phyloP scores from a whole-genome alignment of 108 stramenopile genomes.

The Pseudonitzschia multistriata region DNA sequence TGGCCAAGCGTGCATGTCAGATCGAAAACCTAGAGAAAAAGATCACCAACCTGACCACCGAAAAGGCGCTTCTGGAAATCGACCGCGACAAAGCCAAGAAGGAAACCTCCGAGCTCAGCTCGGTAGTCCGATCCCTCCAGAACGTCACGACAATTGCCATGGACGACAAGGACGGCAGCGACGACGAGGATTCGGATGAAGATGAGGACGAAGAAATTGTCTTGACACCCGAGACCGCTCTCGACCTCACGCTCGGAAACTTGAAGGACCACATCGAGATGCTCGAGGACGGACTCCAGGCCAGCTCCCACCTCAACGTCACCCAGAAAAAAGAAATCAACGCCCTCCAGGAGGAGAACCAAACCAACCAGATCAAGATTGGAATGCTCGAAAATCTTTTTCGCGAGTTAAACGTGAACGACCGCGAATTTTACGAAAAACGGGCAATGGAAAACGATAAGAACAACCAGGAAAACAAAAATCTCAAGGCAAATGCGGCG shows the following conservation, averaged over 20 bases:
- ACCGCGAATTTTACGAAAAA: too few species aligned
- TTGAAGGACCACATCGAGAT: slow-evolving; percentile 27
- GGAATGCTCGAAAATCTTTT: slow-evolving; percentile 31
- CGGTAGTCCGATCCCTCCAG: slow-evolving; percentile 25
- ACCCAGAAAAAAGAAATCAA: slow-evolving; percentile 13
- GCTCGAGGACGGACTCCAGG: slow-evolving; percentile 24
- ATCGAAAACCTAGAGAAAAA: slow-evolving; percentile 15
- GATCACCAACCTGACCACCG: slow-evolving; percentile 7
- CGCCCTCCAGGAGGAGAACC: slow-evolving; percentile 14
- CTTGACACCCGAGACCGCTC: slow-evolving; percentile 24
- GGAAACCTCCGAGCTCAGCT: slow-evolving; percentile 16
- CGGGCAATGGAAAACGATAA: not conserved
- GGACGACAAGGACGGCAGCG: not conserved
- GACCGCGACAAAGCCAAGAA: slow-evolving; percentile 14
- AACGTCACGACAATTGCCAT: not conserved
- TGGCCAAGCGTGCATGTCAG: slow-evolving; percentile 14
- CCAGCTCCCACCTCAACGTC: slow-evolving; percentile 1
- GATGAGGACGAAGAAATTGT: slow-evolving; percentile 16
- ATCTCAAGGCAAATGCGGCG: not conserved
- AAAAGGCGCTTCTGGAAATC: not conserved
- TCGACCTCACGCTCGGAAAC: slow-evolving; percentile 23
- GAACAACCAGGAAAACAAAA: not conserved
- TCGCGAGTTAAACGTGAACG: slow-evolving; percentile 14
- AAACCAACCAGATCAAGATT: slow-evolving; percentile 17
- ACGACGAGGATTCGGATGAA: slow-evolving; percentile 9